Percentiles rank a stretch among this genome's conserved stretches.
Conservation (phyloP, 2,329 filamentous ascomycete species). For the Dothideomycetes sp. region DNA sequence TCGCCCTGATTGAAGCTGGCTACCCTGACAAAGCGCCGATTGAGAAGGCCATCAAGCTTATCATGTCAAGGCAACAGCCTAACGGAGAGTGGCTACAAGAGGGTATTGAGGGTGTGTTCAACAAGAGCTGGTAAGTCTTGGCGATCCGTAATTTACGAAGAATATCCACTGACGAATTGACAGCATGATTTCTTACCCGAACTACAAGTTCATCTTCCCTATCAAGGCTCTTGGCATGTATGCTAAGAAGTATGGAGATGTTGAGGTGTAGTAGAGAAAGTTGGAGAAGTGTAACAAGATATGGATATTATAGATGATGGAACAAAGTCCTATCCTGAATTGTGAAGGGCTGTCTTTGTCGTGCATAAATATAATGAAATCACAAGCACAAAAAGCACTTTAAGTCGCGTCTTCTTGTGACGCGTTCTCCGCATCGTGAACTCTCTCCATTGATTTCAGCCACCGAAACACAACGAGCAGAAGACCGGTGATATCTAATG, state of each 20-base stretch:
- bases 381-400: too few relatives aligned
- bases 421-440: too few relatives aligned
- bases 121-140: constrained; percentile 72
- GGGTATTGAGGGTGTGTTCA: constrained; percentile 95
- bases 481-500: too few relatives aligned
- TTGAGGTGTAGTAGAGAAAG: constrained; percentile 42
- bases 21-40: constrained; percentile 69
- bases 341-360: too few relatives aligned
- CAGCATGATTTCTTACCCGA: constrained; percentile 96
- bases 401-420: too few relatives aligned
- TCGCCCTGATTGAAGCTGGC: constrained; percentile 70
- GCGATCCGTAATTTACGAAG: background rate
- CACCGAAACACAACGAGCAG: too few relatives aligned
- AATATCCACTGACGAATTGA: constrained; percentile 17
- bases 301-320: too few relatives aligned
- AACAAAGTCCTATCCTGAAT: too few relatives aligned
- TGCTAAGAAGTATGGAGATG: constrained; percentile 60
- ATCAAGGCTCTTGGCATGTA: constrained; percentile 93
- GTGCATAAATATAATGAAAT: too few relatives aligned
- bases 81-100: constrained; percentile 96
- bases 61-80: constrained; percentile 74
- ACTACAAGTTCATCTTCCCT: constrained; percentile 96
- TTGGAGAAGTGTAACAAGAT: too few relatives aligned
- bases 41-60: constrained; percentile 62
- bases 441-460: too few relatives aligned